phyloP scores from a whole-genome alignment of 331 rosid genomes.

The Saraca asoca region DNA sequence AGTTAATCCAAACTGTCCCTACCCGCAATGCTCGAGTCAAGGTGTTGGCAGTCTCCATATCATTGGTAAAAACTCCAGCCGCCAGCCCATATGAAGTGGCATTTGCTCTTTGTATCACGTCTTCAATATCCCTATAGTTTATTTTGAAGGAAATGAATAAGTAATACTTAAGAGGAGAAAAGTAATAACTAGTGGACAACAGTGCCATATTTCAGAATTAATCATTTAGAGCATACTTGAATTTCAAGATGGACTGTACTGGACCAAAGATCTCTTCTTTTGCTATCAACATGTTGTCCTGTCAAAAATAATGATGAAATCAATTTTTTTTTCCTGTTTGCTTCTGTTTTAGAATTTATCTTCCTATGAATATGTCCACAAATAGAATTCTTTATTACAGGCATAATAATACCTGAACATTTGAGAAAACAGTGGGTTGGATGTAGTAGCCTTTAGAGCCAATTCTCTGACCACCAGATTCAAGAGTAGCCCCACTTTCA shows the following conservation, averaged over 20 bases:
- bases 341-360: slow-evolving; percentile 1
- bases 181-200: slow-evolving; percentile 10
- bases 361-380: not conserved
- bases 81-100: slow-evolving; percentile 68
- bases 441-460: slow-evolving; percentile 52
- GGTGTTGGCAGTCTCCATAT: slow-evolving; percentile 65
- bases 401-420: slow-evolving; percentile 59
- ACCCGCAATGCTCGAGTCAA: slow-evolving; percentile 66
- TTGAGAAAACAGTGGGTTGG: slow-evolving; percentile 88
- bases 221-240: slow-evolving; percentile 48
- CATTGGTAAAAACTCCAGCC: slow-evolving; percentile 72
- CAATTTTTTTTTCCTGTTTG: slow-evolving; percentile 22
- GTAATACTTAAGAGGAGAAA: not conserved
- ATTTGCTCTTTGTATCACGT: slow-evolving; percentile 70
- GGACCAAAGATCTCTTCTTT: slow-evolving; percentile 89
- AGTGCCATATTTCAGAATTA: not conserved
- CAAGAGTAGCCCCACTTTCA: slow-evolving; percentile 43
- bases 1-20: slow-evolving; percentile 80
- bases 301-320: slow-evolving; percentile 4
- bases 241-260: slow-evolving; percentile 74
- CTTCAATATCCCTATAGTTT: slow-evolving; percentile 56
- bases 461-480: slow-evolving; percentile 43
- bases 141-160: slow-evolving; percentile 22
- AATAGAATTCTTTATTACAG: not conserved
- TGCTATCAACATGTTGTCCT: slow-evolving; percentile 86